These are phyloP conservation scores for Passalora sequoiae DNA, from an alignment of 2,329 filamentous ascomycete species.

Conservation along the genomic window DNA sequence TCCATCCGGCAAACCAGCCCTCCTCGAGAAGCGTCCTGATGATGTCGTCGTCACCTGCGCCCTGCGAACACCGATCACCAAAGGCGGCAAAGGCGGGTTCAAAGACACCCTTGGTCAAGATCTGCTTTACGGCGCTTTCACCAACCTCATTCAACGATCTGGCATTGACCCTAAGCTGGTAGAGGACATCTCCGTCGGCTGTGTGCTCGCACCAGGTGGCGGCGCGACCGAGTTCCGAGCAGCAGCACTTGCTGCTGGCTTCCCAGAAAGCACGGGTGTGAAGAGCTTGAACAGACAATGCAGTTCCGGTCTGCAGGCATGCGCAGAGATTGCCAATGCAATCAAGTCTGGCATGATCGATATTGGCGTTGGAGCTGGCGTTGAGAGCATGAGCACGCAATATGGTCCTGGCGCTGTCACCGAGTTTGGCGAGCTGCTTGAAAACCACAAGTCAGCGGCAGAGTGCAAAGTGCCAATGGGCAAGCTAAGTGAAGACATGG, in stretches of 20 bases:
- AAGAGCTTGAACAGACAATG: slow-evolving; percentile 91
- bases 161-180: slow-evolving; percentile 82
- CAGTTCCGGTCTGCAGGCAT: slow-evolving; percentile 85
- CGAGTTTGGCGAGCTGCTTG: slow-evolving; percentile 87
- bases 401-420: slow-evolving; percentile 85
- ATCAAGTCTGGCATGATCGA: slow-evolving; percentile 92
- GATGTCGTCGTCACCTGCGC: slow-evolving; percentile 86
- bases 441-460: slow-evolving; percentile 71
- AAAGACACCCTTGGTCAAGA: slow-evolving; percentile 92
- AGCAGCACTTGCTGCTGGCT: slow-evolving; percentile 82
- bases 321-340: slow-evolving; percentile 89
- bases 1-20: slow-evolving; percentile 39
- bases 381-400: slow-evolving; percentile 91
- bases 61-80: slow-evolving; percentile 86
- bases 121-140: slow-evolving; percentile 77
- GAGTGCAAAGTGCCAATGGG: slow-evolving; percentile 99
- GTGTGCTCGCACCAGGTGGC: slow-evolving; percentile 84
- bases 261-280: slow-evolving; percentile 78
- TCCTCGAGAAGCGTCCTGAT: slow-evolving; percentile 53
- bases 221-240: slow-evolving; percentile 96
- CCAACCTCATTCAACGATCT: slow-evolving; percentile 74
- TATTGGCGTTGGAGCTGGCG: slow-evolving; percentile 85
- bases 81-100: slow-evolving; percentile 87
- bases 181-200: slow-evolving; percentile 88
- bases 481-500: slow-evolving; percentile 89